Evolutionary conservation across 2,329 filamentous ascomycete species (phyloP), one percentile per base, ranked within the genome.

Genomic region (Anthostomella pinea): DNA sequence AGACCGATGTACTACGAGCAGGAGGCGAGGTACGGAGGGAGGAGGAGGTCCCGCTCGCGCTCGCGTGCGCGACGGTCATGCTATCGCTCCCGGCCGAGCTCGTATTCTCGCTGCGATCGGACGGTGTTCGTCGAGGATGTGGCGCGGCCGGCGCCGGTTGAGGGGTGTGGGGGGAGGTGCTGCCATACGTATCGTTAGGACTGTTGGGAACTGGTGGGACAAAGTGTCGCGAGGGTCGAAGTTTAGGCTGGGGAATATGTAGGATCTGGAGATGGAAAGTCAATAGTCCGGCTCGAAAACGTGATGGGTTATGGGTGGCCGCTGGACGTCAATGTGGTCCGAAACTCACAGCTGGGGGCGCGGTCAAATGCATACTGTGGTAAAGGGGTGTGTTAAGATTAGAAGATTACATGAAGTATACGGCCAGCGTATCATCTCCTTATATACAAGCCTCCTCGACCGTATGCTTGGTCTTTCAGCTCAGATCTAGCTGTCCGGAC

Each of bases 361-460:
- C n/a, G n/a, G n/a, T n/a, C n/a, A n/a, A n/a, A n/a, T n/a, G n/a
- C n/a, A n/a, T n/a, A n/a, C n/a, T n/a, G n/a, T n/a, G n/a, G n/a
- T n/a, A n/a, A n/a, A n/a, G n/a, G n/a, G n/a, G n/a, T n/a, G n/a
- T n/a, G n/a, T n/a, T n/a, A n/a, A n/a, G n/a, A 22, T 22, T 22
- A 22, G 21, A 11, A 7, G 21, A 22, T 22, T 11, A 22, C 21
- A 22, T 22, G 11, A 22, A 27, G 3, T 6, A 14, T 15, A 27
- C 25, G 25, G 9, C 25, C 25, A 13, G 25, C 25, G 13, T 27
- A 29, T 59, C 45, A 65, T 32, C 64, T 55, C 17, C 55, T 46
- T 42, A 76, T 65, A 63, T 69, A 77, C 17, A 73, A 53, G 0
- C 73, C 73, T 0, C 73, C 73, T 15, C 59, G 68, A 2, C 73